A percentile compares a stretch with the other conserved stretches of the same genome.
These are phyloP conservation scores for Tricholoma furcatifolium DNA, from an alignment of 768 basidiomycete genomes.

Conservation along the genomic window DNA sequence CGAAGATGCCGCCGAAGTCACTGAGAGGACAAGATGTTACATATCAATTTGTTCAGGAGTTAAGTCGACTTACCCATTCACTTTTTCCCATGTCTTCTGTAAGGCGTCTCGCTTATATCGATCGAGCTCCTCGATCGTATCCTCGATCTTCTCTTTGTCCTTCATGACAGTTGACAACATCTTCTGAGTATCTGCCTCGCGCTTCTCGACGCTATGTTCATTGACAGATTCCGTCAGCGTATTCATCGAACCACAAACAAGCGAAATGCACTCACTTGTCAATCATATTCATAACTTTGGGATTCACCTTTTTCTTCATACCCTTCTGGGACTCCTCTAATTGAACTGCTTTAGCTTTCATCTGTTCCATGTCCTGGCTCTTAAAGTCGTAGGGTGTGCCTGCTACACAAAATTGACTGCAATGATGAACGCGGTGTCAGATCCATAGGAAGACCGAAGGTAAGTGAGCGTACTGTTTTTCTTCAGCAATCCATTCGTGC, in stretches of 20 bases:
- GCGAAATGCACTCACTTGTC: slow-evolving; percentile 63
- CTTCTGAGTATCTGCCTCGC: slow-evolving; percentile 81
- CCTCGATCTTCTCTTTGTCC: slow-evolving; percentile 94
- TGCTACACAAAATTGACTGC: slow-evolving; percentile 79
- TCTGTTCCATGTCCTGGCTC: slow-evolving; percentile 54
- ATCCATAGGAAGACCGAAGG: not conserved
- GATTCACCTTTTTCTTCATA: slow-evolving; percentile 95
- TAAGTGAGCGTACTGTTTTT: slow-evolving; percentile 66
- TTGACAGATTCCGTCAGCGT: not conserved
- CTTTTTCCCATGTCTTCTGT: slow-evolving; percentile 94
- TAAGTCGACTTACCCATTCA: slow-evolving; percentile 68
- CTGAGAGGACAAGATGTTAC: slow-evolving; percentile 37
- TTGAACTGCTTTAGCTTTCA: slow-evolving; percentile 67
- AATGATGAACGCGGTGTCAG: not conserved
- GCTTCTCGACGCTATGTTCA: slow-evolving; percentile 81
- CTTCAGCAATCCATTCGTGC: slow-evolving; percentile 86
- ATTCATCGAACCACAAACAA: not conserved
- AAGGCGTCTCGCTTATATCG: slow-evolving; percentile 92
- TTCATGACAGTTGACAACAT: slow-evolving; percentile 86
- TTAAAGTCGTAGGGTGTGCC: slow-evolving; percentile 83
- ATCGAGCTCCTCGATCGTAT: slow-evolving; percentile 91
- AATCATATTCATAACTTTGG: slow-evolving; percentile 94
- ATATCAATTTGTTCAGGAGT: not conserved
- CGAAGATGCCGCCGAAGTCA: slow-evolving; percentile 96
- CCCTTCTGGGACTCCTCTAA: slow-evolving; percentile 77